phyloP scores from a whole-genome alignment of 2,329 filamentous ascomycete species.

The Aspergillus pseudonomiae region DNA sequence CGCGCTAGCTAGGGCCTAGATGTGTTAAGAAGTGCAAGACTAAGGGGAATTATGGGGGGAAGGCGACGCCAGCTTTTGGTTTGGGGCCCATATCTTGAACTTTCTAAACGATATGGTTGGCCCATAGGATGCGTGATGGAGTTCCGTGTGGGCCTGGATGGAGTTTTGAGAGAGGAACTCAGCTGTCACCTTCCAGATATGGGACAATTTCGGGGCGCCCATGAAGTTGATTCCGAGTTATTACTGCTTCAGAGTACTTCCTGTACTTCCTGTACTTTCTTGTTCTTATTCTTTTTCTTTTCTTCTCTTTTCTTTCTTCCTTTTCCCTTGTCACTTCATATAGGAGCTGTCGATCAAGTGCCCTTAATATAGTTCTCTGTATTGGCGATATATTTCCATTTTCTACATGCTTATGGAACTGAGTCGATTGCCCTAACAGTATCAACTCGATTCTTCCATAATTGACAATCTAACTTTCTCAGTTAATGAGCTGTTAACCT shows the following conservation, averaged over 20 bases:
- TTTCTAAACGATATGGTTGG: neutral
- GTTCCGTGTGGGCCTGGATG: neutral
- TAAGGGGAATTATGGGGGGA: neutral
- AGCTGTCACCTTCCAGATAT: constrained; percentile 17
- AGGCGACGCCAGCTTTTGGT: neutral
- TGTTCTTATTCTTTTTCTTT: neutral
- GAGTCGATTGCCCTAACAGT: constrained; percentile 10
- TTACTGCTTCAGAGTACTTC: neutral
- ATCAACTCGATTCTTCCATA: constrained; percentile 4
- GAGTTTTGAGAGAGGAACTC: constrained; percentile 14
- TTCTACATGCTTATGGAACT: neutral
- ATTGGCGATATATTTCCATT: neutral
- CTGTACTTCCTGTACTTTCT: neutral
- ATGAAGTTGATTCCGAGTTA: neutral
- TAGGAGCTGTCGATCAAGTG: neutral
- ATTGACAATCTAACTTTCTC: neutral
- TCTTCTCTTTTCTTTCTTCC: neutral
- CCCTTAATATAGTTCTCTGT: neutral
- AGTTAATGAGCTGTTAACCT: neutral
- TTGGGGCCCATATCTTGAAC: neutral
- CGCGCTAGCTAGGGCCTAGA: constrained; percentile 17
- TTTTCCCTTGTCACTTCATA: neutral
- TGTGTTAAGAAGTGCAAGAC: neutral
- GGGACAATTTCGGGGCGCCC: neutral
- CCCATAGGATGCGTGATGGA: neutral